Base-by-base conservation (phyloP, 139 green algal genomes). In the Pleodorina starrii region DNA sequence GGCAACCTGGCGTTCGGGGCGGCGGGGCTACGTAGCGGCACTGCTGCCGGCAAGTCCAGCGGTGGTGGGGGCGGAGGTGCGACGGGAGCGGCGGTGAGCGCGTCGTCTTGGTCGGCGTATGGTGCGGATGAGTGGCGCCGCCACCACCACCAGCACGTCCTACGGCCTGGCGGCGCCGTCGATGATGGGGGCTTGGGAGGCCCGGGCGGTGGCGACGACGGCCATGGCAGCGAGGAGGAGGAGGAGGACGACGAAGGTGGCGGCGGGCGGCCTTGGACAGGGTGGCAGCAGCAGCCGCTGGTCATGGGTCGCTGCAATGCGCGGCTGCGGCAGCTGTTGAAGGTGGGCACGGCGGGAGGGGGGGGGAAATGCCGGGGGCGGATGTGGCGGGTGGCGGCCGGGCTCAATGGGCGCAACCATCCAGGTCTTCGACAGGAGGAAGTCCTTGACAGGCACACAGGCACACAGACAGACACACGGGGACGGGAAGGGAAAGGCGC, bases 261-360 rank as follows among this genome's bases (percentile, higher is more conserved):
- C 38, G 5, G 10, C 7, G 59, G 69, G 17, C 60, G 81, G 40
- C 81, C 81, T 1, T 87, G 81, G 81, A 48, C 60, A 5, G 81
- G 43, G 14, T 63, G 81, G 42, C 60, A 81, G 69, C 68, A 81
- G 66, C 83, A 88, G 83, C 83, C 83, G 23, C 83, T 88, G 44
- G 66, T 77, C 17, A 46, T 54, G 23, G 83, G 83, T 12, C 60
- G 68, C 10, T 72, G 35, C 83, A 88, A 72, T 66, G 83, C 68
- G 68, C 83, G 83, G 9, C 83, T 88, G 36, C 44, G 83, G 46
- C 83, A 88, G 83, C 66, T 88, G 36, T 23, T 88, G 27, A 69
- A 88, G 83, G 83, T 71, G 48, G 1, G 72, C 29, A 42, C 11
- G 1, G 29, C n/a, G 63, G 63, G n/a, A 42, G 63, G 63, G 63